Evolutionary conservation across 495 filamentous ascomycete species (phyloP), one percentile per base, ranked within the genome.

Genomic region (Haplographium delicatum): DNA sequence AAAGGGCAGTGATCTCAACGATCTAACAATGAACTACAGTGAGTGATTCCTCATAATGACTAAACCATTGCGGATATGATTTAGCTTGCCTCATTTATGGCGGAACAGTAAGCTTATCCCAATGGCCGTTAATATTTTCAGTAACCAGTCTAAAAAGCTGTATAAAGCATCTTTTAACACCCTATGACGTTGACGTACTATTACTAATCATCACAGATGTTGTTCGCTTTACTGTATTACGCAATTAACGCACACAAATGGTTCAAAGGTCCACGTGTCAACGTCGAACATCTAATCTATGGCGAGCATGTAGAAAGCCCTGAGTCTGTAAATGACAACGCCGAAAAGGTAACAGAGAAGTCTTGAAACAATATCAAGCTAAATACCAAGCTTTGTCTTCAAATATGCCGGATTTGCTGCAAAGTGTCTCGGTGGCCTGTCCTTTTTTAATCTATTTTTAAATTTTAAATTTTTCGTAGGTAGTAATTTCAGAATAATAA

Each of bases 1-100:
- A 6, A 80, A 66, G 4, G 81, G 79, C 4, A 64, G 52, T 1
- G 68, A 85, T 63, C 58, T 89, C 25, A 75, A 69, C 42, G 69
- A 61, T 20, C 71, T 77, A 22, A 28, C 67, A 44, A 88, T 86
- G 84, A 86, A 86, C 54, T 88, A 83, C 82, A 89, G 84, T 11
- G 74, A 69, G 59, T 70, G 18, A 40, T 41, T 19, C 22, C 3
- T 2, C 18, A 20, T 19, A 3, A 41, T 41, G 18, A 41, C 18
- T 19, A 2, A 37, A 75, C 69, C 46, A 69, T 59, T 25, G 72
- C 74, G 20, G 30, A 67, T 47, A 87, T 87, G 84, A 87, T 86
- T 55, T 88, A 82, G 83, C 85, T 5, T 75, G 70, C 62, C 70
- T 89, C 27, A 83, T 88, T 18, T 89, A 83, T 58, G 85, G 82